Conservation (phyloP, 2,329 filamentous ascomycete species). For the Xylaria sp. region DNA sequence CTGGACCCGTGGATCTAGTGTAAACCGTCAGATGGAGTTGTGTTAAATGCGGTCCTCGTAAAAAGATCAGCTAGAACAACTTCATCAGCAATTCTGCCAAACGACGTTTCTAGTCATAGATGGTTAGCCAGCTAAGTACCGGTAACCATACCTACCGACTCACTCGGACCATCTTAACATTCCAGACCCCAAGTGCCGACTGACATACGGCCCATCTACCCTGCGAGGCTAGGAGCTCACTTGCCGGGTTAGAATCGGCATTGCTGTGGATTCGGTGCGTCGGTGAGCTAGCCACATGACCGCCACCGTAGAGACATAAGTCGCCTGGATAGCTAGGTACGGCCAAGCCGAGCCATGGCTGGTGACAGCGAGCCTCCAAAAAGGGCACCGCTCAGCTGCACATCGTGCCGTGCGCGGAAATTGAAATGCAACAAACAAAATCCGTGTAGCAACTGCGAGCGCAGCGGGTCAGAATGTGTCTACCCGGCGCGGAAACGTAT, state of each 20-base stretch:
- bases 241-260: slow-evolving; percentile 3
- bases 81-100: too few species aligned
- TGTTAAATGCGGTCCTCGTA: too few species aligned
- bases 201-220: too few species aligned
- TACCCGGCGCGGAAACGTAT: slow-evolving; percentile 53
- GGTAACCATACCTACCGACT: not conserved
- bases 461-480: slow-evolving; percentile 53
- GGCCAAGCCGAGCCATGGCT: slow-evolving; percentile 9
- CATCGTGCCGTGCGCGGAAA: slow-evolving; percentile 68
- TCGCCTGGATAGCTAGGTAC: not conserved
- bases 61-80: too few species aligned
- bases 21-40: too few species aligned
- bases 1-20: too few species aligned
- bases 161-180: too few species aligned
- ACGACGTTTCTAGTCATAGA: too few species aligned
- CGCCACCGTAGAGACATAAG: not conserved
- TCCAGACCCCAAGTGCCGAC: too few species aligned
- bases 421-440: slow-evolving; percentile 63
- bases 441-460: slow-evolving; percentile 61
- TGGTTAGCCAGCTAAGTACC: not conserved
- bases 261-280: not conserved
- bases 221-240: too few species aligned
- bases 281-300: not conserved
- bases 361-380: slow-evolving; percentile 21
- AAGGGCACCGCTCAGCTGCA: slow-evolving; percentile 57